phyloP scores from a whole-genome alignment of 1,284 basidiomycete species.

The Meripilus lineatus region DNA sequence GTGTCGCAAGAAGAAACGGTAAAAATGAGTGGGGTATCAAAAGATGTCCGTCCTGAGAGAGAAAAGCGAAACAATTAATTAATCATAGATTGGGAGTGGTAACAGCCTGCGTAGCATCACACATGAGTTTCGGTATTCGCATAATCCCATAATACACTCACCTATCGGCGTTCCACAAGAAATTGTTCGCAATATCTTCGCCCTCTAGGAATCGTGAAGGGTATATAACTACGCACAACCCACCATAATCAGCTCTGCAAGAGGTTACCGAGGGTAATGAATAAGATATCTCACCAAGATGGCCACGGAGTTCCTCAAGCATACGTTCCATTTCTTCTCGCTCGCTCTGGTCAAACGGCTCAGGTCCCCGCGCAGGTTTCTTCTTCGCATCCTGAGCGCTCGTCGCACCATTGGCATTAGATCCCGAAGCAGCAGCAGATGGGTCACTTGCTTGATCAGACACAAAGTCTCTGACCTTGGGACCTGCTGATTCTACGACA shows the following conservation, averaged over 20 bases:
- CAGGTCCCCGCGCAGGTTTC: conserved; percentile 44
- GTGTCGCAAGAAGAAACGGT: neutral
- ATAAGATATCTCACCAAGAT: conserved; percentile 83
- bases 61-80: conserved; percentile 13
- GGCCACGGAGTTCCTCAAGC: conserved; percentile 72
- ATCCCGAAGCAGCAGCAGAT: too few relatives aligned
- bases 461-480: conserved; percentile 16
- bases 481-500: conserved; percentile 15
- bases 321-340: conserved; percentile 85
- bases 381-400: conserved; percentile 27
- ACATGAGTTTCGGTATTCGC: neutral
- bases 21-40: neutral
- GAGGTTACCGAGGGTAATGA: neutral
- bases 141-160: conserved; percentile 25
- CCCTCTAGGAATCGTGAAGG: conserved; percentile 82
- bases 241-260: neutral
- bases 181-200: conserved; percentile 83
- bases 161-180: conserved; percentile 87
- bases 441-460: conserved; percentile 14
- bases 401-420: conserved; percentile 7
- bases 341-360: conserved; percentile 80
- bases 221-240: conserved; percentile 60
- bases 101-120: conserved; percentile 42
- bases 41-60: neutral
- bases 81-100: conserved; percentile 54